Conservation (phyloP, 257 asterid genomes). For the Nemophila menziesii region DNA sequence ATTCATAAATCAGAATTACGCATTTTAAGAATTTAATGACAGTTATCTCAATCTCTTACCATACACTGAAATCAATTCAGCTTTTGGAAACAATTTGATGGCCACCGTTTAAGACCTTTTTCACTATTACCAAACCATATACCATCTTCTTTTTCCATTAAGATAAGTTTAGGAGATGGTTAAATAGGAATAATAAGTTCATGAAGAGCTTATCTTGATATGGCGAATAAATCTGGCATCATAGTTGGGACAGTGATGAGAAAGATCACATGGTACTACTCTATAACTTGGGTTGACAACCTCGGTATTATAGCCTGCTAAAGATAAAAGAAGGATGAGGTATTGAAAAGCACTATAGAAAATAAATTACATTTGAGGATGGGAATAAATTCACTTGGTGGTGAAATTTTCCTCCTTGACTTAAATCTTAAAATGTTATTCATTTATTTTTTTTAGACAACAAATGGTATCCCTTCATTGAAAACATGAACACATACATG, state of each 20-base stretch:
- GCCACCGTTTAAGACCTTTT: slow-evolving; percentile 80
- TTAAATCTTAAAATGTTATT: no score
- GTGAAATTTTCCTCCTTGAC: no score
- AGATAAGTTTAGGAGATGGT: background rate
- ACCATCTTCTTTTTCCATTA: slow-evolving; percentile 25
- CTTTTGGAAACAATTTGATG: slow-evolving; percentile 46
- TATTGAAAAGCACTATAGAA: no score
- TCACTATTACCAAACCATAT: slow-evolving; percentile 30
- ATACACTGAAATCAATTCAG: slow-evolving; percentile 64
- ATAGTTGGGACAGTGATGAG: slow-evolving; percentile 80
- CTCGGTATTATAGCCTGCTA: no score
- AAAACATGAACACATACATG: no score
- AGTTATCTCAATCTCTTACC: slow-evolving; percentile 55
- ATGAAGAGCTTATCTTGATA: slow-evolving; percentile 27
- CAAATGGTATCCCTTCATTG: no score
- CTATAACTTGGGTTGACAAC: slow-evolving; percentile 45
- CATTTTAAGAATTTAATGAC: background rate
- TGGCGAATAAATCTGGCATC: slow-evolving; percentile 73
- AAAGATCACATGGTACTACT: slow-evolving; percentile 49
- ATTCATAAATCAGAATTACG: background rate
- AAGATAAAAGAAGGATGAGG: no score
- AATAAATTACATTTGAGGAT: no score
- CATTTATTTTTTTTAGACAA: no score
- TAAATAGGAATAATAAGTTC: background rate
- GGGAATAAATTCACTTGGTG: no score